Evolutionary conservation across 495 filamentous ascomycete species (phyloP).

Genomic region (Penicillium turbatum): DNA sequence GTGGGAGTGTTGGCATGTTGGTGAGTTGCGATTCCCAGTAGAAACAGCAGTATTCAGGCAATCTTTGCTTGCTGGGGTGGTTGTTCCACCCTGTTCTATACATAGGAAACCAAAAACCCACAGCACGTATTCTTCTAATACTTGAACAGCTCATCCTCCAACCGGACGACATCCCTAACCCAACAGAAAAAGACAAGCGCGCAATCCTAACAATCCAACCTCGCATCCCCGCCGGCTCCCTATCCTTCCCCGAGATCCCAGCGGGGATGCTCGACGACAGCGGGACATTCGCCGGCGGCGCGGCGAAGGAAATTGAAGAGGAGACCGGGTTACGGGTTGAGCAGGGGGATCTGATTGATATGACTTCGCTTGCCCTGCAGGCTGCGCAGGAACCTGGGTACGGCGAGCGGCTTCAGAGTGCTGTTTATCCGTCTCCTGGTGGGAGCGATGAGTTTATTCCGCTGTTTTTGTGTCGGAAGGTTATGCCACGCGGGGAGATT

Average conservation of each 20-base stretch:
- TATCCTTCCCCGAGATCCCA: slow-evolving; percentile 75
- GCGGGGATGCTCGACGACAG: slow-evolving; percentile 85
- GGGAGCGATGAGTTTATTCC: slow-evolving; percentile 83
- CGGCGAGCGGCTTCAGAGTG: slow-evolving; percentile 52
- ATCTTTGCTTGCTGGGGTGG: no score
- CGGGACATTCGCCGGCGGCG: slow-evolving; percentile 70
- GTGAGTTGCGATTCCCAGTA: slow-evolving; percentile 36
- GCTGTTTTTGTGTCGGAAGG: slow-evolving; percentile 69
- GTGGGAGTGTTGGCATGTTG: slow-evolving; percentile 78
- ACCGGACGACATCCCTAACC: slow-evolving; percentile 55
- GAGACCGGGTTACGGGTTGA: slow-evolving; percentile 66
- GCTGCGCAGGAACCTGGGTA: slow-evolving; percentile 18
- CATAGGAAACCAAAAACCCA: neutral
- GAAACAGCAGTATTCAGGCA: no score
- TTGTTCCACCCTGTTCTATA: no score
- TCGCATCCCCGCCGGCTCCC: slow-evolving; percentile 70
- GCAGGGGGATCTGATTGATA: slow-evolving; percentile 58
- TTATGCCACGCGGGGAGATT: slow-evolving; percentile 59
- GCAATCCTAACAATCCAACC: slow-evolving; percentile 80
- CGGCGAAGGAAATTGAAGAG: slow-evolving; percentile 78
- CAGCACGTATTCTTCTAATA: neutral
- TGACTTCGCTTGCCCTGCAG: slow-evolving; percentile 57
- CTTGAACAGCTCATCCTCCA: slow-evolving; percentile 56
- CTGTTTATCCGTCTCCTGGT: slow-evolving; percentile 71
- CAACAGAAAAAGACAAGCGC: slow-evolving; percentile 50